A percentile compares a stretch with the other conserved stretches of the same genome.
phyloP scores from a whole-genome alignment of 1,139 yeast species.

The Pichia kudriavzevii region DNA sequence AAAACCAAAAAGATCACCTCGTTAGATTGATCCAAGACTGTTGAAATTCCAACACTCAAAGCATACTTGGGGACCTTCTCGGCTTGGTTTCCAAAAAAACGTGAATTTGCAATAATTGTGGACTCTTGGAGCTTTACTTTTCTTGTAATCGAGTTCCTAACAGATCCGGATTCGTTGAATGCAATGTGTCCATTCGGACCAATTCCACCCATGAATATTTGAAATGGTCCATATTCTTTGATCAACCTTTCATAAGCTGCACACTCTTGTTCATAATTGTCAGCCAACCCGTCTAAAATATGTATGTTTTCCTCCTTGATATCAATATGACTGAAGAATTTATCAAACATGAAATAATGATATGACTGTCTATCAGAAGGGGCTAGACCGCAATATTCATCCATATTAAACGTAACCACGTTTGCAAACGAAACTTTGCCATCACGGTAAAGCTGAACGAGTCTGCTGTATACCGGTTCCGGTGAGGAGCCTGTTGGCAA shows the following conservation, averaged over 20 bases:
- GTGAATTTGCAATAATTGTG: slow-evolving; percentile 49
- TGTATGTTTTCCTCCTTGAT: slow-evolving; percentile 48
- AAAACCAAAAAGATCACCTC: slow-evolving; percentile 45
- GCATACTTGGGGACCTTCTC: slow-evolving; percentile 48
- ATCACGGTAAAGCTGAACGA: slow-evolving; percentile 39
- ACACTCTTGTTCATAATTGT: slow-evolving; percentile 43
- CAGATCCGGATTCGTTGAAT: slow-evolving; percentile 53
- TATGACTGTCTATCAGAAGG: slow-evolving; percentile 49
- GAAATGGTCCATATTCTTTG: slow-evolving; percentile 43
- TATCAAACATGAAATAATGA: slow-evolving; percentile 54
- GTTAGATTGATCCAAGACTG: slow-evolving; percentile 51
- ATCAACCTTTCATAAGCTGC: slow-evolving; percentile 44
- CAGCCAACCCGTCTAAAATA: slow-evolving; percentile 48
- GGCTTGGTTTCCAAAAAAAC: slow-evolving; percentile 44
- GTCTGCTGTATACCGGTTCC: slow-evolving; percentile 45
- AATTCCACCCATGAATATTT: slow-evolving; percentile 54
- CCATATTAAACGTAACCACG: slow-evolving; percentile 60
- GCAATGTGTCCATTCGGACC: slow-evolving; percentile 65
- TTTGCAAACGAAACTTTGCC: slow-evolving; percentile 43
- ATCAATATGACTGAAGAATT: slow-evolving; percentile 53
- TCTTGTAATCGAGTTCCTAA: slow-evolving; percentile 42
- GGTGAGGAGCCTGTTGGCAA: slow-evolving; percentile 65
- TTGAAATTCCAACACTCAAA: slow-evolving; percentile 53
- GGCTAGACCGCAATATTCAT: slow-evolving; percentile 46
- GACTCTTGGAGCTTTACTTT: slow-evolving; percentile 43